phyloP scores from a whole-genome alignment of 345 rosid genomes.

The Syzygium oleosum region DNA sequence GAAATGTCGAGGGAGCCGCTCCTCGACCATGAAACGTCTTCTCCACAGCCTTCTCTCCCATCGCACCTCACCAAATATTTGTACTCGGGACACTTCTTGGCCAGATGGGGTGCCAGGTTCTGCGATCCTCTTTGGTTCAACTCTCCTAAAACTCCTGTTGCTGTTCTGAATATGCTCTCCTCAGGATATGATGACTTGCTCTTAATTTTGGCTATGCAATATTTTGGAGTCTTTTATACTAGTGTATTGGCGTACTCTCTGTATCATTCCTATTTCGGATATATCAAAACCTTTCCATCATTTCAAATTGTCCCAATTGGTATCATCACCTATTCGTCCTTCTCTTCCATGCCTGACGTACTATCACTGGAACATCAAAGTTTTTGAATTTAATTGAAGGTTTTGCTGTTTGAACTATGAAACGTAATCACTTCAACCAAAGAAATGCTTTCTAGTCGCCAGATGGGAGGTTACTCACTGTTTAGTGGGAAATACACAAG shows the following conservation, averaged over 20 bases:
- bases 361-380: background rate
- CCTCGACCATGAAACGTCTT: background rate
- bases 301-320: background rate
- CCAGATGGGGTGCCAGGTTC: slow-evolving; percentile 93
- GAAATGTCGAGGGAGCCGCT: background rate
- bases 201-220: background rate
- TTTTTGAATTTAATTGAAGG: background rate
- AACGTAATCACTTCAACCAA: background rate
- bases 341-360: background rate
- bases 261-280: background rate
- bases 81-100: slow-evolving; percentile 12
- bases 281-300: background rate
- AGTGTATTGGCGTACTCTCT: background rate
- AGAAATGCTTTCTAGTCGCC: background rate
- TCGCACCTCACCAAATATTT: background rate
- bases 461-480: background rate
- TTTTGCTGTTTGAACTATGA: background rate
- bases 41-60: background rate
- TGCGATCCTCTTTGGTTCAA: background rate
- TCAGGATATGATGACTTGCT: background rate
- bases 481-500: background rate
- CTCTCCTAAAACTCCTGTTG: background rate
- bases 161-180: background rate
- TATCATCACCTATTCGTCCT: background rate
- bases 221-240: background rate